Evolutionary conservation across 176 grass and related monocot species (phyloP).

Genomic region (Typha latifolia): DNA sequence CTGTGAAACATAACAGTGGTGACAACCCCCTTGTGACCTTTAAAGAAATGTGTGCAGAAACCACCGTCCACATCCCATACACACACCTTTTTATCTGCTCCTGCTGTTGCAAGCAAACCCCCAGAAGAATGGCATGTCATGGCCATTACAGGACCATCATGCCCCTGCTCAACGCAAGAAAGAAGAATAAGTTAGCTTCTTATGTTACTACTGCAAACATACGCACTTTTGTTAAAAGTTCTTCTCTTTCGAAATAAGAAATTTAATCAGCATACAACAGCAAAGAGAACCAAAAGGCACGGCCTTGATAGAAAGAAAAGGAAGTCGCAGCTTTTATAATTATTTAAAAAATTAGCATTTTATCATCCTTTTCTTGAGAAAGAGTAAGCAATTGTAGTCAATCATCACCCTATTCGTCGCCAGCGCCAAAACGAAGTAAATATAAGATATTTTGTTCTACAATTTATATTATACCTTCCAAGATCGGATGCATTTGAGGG

Average conservation of each 20-base stretch:
- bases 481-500: slow-evolving; percentile 66
- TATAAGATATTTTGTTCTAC: background rate
- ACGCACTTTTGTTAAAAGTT: background rate
- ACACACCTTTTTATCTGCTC: slow-evolving; percentile 81
- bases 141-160: slow-evolving; percentile 88
- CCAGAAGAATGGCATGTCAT: slow-evolving; percentile 94
- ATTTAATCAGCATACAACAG: background rate
- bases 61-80: slow-evolving; percentile 95
- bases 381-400: no score
- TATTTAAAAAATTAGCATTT: no score
- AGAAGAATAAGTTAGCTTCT: slow-evolving; percentile 11
- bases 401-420: no score
- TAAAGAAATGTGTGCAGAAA: slow-evolving; percentile 98
- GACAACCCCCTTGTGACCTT: slow-evolving; percentile 74
- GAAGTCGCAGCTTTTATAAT: no score
- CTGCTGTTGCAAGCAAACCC: slow-evolving; percentile 86
- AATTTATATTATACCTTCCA: slow-evolving; percentile 59
- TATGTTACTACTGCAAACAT: background rate
- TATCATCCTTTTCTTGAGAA: no score
- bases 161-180: slow-evolving; percentile 45
- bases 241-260: slow-evolving; percentile 10
- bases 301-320: no score
- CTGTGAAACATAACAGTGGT: slow-evolving; percentile 75
- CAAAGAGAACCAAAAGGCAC: no score
- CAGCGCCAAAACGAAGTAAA: no score